These are phyloP conservation scores for Beauveria caledonica DNA, from an alignment of 2,329 filamentous ascomycete species.

Conservation along the genomic window DNA sequence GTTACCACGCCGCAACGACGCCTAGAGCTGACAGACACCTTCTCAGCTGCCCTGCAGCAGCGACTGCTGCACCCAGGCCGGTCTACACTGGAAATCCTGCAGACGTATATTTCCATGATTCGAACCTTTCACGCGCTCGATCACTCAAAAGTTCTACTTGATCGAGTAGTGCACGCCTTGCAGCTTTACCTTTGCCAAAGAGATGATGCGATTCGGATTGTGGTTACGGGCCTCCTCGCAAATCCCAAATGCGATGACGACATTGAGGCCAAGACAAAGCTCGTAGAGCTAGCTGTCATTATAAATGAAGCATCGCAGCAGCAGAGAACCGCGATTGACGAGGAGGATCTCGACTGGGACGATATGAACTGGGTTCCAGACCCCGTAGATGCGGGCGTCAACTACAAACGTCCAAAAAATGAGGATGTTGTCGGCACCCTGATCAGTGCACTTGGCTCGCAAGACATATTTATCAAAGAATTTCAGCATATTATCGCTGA, in stretches of 20 bases:
- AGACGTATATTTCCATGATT: constrained; percentile 73
- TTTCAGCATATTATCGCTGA: constrained; percentile 85
- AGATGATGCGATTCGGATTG: constrained; percentile 69
- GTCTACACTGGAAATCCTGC: constrained; percentile 67
- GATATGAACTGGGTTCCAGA: constrained; percentile 92
- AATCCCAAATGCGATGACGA: constrained; percentile 47
- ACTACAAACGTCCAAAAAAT: constrained; percentile 82
- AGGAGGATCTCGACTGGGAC: constrained; percentile 75
- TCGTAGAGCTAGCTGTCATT: constrained; percentile 59
- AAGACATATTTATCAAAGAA: constrained; percentile 89
- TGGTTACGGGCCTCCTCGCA: constrained; percentile 65
- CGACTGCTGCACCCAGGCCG: constrained; percentile 67
- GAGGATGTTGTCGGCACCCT: constrained; percentile 89
- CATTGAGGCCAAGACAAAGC: constrained; percentile 38
- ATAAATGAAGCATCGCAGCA: constrained; percentile 54
- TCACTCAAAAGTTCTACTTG: constrained; percentile 67
- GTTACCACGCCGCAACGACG: constrained; percentile 62
- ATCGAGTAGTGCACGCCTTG: constrained; percentile 64
- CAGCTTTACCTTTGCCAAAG: constrained; percentile 69
- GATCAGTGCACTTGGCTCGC: constrained; percentile 78
- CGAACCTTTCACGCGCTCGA: constrained; percentile 68
- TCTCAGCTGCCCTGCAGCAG: constrained; percentile 55
- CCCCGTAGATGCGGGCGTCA: constrained; percentile 83
- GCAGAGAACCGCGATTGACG: constrained; percentile 43
- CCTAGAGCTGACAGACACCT: constrained; percentile 60